A percentile compares a stretch with the other conserved stretches of the same genome.
phyloP scores from a whole-genome alignment of 2,329 filamentous ascomycete genomes.

The Xylariaceae sp. region DNA sequence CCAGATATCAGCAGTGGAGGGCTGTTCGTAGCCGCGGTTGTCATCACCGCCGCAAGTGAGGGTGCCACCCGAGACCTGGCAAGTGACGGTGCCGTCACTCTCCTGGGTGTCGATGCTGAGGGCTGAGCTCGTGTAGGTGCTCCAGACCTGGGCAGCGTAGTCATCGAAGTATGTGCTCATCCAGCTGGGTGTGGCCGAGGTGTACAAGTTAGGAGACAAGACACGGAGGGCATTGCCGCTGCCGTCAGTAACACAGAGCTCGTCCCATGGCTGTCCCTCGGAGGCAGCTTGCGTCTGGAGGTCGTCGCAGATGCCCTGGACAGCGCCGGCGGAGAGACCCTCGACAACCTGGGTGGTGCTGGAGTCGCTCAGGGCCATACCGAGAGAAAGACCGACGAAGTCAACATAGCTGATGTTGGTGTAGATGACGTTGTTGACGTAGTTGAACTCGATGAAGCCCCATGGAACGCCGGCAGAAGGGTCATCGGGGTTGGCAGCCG shows the following conservation, averaged over 20 bases:
- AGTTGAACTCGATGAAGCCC: conserved; percentile 49
- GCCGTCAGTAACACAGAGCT: conserved; percentile 38
- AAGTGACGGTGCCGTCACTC: conserved; percentile 36
- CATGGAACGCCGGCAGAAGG: conserved; percentile 43
- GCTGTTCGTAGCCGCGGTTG: conserved; percentile 41
- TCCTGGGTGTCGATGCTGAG: conserved; percentile 44
- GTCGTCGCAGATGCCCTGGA: conserved; percentile 39
- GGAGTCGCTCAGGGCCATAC: conserved; percentile 41
- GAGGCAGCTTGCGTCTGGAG: conserved; percentile 33
- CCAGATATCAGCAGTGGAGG: conserved; percentile 45
- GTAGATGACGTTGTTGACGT: conserved; percentile 35
- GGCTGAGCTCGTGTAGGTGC: conserved; percentile 33
- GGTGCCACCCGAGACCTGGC: conserved; percentile 33
- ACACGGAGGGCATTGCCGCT: conserved; percentile 41
- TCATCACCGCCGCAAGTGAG: conserved; percentile 41
- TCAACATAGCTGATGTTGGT: conserved; percentile 51
- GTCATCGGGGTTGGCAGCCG: conserved; percentile 41
- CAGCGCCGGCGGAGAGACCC: conserved; percentile 36
- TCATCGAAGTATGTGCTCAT: conserved; percentile 40
- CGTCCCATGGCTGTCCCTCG: conserved; percentile 42
- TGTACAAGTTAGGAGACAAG: conserved; percentile 42
- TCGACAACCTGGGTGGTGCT: conserved; percentile 37
- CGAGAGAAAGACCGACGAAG: conserved; percentile 47
- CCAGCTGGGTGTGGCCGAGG: conserved; percentile 30
- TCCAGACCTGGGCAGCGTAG: conserved; percentile 47